phyloP scores from a whole-genome alignment of 768 basidiomycete species.

The Boletus fagicola region DNA sequence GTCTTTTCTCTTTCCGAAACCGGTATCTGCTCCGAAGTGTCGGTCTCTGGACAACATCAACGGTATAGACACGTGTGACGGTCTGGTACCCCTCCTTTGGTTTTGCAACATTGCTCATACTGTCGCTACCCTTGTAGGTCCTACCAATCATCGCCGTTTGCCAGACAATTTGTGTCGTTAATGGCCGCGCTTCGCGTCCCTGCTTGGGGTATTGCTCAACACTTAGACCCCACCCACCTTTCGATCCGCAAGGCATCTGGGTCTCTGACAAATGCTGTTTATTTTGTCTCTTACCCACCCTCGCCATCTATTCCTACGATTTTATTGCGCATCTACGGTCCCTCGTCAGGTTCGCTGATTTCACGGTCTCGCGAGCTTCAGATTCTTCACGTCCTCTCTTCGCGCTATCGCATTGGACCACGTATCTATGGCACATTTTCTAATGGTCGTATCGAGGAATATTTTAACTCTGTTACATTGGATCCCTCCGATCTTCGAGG shows the following conservation, averaged over 20 bases:
- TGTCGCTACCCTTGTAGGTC: constrained; percentile 43
- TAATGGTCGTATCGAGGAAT: constrained; percentile 95
- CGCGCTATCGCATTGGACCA: constrained; percentile 85
- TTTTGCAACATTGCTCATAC: constrained; percentile 18
- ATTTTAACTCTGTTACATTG: constrained; percentile 85
- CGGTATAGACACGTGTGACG: constrained; percentile 33
- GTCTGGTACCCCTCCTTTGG: constrained; percentile 33
- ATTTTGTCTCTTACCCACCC: constrained; percentile 82
- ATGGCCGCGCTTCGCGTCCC: constrained; percentile 54
- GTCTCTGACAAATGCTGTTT: constrained; percentile 93
- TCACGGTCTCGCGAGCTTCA: constrained; percentile 84
- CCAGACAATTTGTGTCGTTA: constrained; percentile 52
- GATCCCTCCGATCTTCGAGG: constrained; percentile 77
- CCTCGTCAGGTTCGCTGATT: constrained; percentile 82
- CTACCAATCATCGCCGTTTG: constrained; percentile 60
- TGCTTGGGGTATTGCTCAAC: constrained; percentile 50
- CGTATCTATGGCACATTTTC: constrained; percentile 91
- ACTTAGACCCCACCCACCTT: constrained; percentile 48
- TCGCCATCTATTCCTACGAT: constrained; percentile 56
- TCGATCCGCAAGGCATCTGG: constrained; percentile 83
- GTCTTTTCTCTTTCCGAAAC: constrained; percentile 33
- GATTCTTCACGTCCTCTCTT: constrained; percentile 86
- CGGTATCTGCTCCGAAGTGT: constrained; percentile 23
- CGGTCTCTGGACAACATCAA: constrained; percentile 33
- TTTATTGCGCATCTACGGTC: constrained; percentile 89